These are phyloP conservation scores for Suillus paluster DNA, from an alignment of 768 basidiomycete species.

Conservation along the genomic window DNA sequence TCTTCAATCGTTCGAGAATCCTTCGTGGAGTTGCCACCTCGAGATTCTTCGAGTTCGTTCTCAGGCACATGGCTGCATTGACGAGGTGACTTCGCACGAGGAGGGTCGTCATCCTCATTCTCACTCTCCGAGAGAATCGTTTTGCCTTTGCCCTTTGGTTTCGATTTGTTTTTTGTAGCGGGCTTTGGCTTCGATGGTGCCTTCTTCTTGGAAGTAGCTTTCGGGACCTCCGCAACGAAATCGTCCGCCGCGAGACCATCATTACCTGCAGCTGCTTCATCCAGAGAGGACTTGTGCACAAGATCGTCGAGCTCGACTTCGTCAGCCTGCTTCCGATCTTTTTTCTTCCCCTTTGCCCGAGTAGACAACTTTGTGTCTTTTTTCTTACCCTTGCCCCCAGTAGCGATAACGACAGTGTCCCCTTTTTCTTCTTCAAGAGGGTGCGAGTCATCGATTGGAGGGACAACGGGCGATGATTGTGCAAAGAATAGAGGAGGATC, in stretches of 20 bases:
- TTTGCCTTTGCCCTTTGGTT: conserved; percentile 38
- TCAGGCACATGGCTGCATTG: neutral
- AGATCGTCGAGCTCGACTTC: conserved; percentile 19
- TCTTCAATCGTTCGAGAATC: neutral
- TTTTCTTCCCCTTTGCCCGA: conserved; percentile 33
- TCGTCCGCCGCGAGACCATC: conserved; percentile 3
- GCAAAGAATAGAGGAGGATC: conserved; percentile 53
- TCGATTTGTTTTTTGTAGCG: conserved; percentile 16
- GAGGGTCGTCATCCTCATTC: conserved; percentile 18
- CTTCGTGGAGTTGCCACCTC: neutral
- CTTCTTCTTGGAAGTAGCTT: conserved; percentile 23
- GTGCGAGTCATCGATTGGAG: neutral
- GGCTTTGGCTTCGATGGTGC: conserved; percentile 14
- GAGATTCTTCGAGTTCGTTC: neutral
- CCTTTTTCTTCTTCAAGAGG: neutral
- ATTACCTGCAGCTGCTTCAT: neutral
- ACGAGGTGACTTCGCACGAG: neutral
- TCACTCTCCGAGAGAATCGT: conserved; percentile 30
- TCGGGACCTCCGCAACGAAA: conserved; percentile 7
- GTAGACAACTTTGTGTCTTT: conserved; percentile 21
- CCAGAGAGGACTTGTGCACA: conserved; percentile 7
- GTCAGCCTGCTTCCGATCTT: conserved; percentile 30
- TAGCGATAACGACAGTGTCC: neutral
- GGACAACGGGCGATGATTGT: conserved; percentile 44
- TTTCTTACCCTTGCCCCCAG: conserved; percentile 19